phyloP scores from a whole-genome alignment of 495 filamentous ascomycete species.

The Wilcoxina mikolae region DNA sequence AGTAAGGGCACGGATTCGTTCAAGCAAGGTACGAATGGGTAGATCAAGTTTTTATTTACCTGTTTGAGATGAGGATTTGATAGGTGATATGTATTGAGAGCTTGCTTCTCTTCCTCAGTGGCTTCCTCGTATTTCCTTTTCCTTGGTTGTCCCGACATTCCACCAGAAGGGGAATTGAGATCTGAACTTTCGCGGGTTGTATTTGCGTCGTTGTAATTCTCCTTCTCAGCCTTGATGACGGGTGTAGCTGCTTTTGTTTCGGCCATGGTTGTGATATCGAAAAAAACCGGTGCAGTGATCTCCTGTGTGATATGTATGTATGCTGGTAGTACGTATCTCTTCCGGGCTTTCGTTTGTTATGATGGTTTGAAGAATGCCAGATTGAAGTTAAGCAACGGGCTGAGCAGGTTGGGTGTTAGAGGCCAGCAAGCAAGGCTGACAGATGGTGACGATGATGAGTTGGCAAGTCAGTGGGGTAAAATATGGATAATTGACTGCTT shows the following conservation, averaged over 20 bases:
- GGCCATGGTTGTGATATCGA: background rate
- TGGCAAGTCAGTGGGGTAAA: too few species aligned
- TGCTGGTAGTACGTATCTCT: background rate
- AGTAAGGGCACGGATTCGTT: background rate
- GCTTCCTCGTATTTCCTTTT: constrained; percentile 28
- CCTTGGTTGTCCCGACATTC: constrained; percentile 2
- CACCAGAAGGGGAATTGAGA: background rate
- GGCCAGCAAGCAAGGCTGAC: too few species aligned
- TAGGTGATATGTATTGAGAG: constrained; percentile 18
- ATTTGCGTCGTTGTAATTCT: background rate
- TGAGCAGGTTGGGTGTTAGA: too few species aligned
- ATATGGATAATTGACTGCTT: too few species aligned
- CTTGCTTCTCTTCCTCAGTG: constrained; percentile 23
- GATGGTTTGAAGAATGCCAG: too few species aligned
- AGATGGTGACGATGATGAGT: too few species aligned
- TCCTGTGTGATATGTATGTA: background rate
- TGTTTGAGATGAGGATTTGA: constrained; percentile 26
- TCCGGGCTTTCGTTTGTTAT: too few species aligned
- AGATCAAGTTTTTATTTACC: constrained; percentile 6
- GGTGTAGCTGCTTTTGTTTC: background rate
- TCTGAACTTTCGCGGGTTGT: background rate
- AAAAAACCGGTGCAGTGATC: background rate
- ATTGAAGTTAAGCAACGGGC: too few species aligned
- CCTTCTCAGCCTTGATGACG: background rate
- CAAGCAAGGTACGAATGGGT: background rate